A percentile compares a stretch with the other conserved stretches of the same genome.
phyloP scores from a whole-genome alignment of 192 early-diverging fungal genomes.

The Gonapodya sp. region DNA sequence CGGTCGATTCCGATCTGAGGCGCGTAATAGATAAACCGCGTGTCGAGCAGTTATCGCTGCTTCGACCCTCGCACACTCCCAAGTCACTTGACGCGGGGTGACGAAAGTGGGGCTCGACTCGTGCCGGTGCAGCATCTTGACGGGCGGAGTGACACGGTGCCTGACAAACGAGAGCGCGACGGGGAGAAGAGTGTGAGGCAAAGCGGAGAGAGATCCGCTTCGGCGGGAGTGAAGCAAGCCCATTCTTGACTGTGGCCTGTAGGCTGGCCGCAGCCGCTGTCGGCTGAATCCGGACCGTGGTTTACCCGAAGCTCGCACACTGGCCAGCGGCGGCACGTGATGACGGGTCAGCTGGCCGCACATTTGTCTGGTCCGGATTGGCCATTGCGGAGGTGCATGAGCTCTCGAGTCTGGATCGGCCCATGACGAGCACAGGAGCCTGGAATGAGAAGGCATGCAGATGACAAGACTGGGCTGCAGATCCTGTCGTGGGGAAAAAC shows the following conservation, averaged over 20 bases:
- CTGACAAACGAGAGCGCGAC: background rate
- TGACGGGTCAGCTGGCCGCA: background rate
- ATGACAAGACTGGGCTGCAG: too few species aligned
- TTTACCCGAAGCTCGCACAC: background rate
- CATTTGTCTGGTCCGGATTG: background rate
- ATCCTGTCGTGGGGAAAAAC: too few species aligned
- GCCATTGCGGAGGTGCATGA: too few species aligned
- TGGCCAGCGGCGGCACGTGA: background rate
- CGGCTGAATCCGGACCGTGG: too few species aligned
- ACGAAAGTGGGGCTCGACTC: background rate
- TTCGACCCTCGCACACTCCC: background rate
- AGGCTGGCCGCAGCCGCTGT: background rate
- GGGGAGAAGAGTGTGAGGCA: background rate
- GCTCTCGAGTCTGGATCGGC: too few species aligned
- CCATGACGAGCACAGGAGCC: too few species aligned
- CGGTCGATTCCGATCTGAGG: background rate
- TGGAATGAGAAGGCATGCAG: too few species aligned
- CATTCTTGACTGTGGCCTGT: background rate
- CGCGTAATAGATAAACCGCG: background rate
- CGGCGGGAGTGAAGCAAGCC: background rate
- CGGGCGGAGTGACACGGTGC: background rate
- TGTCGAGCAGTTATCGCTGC: background rate
- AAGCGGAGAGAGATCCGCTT: background rate
- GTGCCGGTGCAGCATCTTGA: background rate
- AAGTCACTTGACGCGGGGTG: too few species aligned